Conservation (phyloP, 805 yeast species). For the Kazachstania bromeliacearum region DNA sequence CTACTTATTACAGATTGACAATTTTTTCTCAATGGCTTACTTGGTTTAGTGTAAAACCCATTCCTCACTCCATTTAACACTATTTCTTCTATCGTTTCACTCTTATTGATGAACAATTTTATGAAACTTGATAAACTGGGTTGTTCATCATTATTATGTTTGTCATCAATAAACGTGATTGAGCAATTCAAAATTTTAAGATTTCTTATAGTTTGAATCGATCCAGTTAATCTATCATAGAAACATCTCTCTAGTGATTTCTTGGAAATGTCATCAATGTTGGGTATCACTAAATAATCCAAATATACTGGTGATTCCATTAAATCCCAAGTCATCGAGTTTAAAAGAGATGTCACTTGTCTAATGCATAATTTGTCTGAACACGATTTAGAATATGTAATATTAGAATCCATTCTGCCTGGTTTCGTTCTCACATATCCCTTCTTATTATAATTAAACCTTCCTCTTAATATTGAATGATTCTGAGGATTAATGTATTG, state of each 20-base stretch:
- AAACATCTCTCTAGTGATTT: constrained; percentile 12
- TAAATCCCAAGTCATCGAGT: constrained; percentile 36
- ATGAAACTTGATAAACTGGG: constrained; percentile 19
- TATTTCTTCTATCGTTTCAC: constrained; percentile 20
- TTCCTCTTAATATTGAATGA: constrained; percentile 43
- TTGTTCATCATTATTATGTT: constrained; percentile 5
- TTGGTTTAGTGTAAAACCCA: constrained; percentile 41
- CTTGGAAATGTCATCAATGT: constrained; percentile 2
- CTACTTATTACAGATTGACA: constrained; percentile 29
- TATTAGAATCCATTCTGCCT: constrained; percentile 70
- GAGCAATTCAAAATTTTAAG: constrained; percentile 5
- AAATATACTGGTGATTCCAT: constrained; percentile 26
- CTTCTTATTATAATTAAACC: constrained; percentile 43
- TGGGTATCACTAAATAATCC: constrained; percentile 42
- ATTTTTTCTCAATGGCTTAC: constrained; percentile 34
- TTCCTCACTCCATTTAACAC: constrained; percentile 52
- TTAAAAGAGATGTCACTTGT: constrained; percentile 50
- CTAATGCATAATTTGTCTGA: constrained; percentile 69
- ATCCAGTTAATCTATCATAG: constrained; percentile 3
- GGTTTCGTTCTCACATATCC: constrained; percentile 88
- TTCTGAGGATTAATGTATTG: constrained; percentile 25
- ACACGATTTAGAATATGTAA: constrained; percentile 75
- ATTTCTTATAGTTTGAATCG: constrained; percentile 1
- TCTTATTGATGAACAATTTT: constrained; percentile 7
- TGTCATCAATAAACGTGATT: constrained; percentile 14